Percentiles rank a stretch among this genome's conserved stretches.
These are phyloP conservation scores for Talaromyces atroroseus DNA, from an alignment of 2,329 filamentous ascomycete genomes.

Conservation along the genomic window DNA sequence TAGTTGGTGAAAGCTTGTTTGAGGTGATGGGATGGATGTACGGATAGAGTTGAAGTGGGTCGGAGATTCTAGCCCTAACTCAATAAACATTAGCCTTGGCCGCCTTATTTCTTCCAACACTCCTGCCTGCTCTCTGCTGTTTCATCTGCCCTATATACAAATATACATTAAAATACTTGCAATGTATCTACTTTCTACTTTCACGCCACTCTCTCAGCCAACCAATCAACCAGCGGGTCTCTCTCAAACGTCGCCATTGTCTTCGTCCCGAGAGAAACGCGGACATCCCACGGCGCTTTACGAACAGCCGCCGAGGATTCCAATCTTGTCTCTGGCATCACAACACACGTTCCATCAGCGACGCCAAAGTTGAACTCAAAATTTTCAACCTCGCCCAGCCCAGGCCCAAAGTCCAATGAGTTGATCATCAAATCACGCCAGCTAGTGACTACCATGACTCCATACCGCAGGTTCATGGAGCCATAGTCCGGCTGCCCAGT, in stretches of 20 bases:
- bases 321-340: background rate
- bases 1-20: background rate
- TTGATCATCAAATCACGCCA: background rate
- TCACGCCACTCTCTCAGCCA: background rate
- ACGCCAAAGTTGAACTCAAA: background rate
- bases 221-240: background rate
- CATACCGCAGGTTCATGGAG: background rate
- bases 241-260: background rate
- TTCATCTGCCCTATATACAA: too few species aligned
- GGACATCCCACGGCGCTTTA: background rate
- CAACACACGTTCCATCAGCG: background rate
- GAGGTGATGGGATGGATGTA: background rate
- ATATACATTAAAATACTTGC: too few species aligned
- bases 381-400: background rate
- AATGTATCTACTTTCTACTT: too few species aligned
- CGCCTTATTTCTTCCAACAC: too few species aligned
- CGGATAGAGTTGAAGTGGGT: background rate
- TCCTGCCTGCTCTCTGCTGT: too few species aligned
- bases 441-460: background rate
- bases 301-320: background rate
- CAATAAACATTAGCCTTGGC: too few species aligned
- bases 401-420: background rate
- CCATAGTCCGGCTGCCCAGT: background rate
- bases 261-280: constrained; percentile 11
- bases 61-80: too few species aligned